These are phyloP conservation scores for Pleurotus ostreatus DNA, from an alignment of 768 basidiomycete genomes.

Conservation along the genomic window DNA sequence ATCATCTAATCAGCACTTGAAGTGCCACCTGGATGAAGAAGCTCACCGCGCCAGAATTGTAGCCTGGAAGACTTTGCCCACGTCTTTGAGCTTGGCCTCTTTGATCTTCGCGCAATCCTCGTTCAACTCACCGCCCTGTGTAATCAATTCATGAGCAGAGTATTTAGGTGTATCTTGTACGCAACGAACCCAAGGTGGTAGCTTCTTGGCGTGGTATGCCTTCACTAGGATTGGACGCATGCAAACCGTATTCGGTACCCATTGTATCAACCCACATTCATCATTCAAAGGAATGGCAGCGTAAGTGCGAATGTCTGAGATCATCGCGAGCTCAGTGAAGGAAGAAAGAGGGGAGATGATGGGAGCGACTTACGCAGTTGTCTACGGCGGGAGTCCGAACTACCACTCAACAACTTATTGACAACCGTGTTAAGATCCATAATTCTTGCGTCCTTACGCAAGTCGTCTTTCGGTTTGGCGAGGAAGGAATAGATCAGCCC, in stretches of 20 bases:
- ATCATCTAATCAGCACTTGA: neutral
- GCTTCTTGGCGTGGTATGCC: conserved; percentile 49
- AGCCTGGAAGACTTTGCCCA: conserved; percentile 43
- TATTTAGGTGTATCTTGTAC: neutral
- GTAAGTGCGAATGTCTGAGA: conserved; percentile 88
- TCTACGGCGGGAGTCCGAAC: conserved; percentile 87
- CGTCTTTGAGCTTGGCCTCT: conserved; percentile 42
- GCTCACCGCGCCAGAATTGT: conserved; percentile 59
- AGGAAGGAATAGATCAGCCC: conserved; percentile 87
- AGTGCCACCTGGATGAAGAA: neutral
- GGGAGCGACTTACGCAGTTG: conserved; percentile 68
- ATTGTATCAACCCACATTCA: conserved; percentile 96
- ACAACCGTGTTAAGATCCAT: conserved; percentile 99
- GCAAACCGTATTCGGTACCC: conserved; percentile 92
- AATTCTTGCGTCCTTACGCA: conserved; percentile 92
- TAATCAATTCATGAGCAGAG: neutral
- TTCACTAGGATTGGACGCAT: conserved; percentile 72
- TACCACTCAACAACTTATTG: conserved; percentile 91
- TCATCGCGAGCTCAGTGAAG: neutral
- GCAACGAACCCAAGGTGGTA: conserved; percentile 37
- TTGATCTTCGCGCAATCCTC: conserved; percentile 49
- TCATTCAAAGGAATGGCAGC: conserved; percentile 98
- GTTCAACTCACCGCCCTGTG: conserved; percentile 41
- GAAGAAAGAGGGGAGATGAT: neutral
- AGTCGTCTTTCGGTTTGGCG: conserved; percentile 95